Evolutionary conservation across 306 rosid genomes (phyloP), one percentile per base, ranked within the genome.

Genomic region (Malus sieversii): DNA sequence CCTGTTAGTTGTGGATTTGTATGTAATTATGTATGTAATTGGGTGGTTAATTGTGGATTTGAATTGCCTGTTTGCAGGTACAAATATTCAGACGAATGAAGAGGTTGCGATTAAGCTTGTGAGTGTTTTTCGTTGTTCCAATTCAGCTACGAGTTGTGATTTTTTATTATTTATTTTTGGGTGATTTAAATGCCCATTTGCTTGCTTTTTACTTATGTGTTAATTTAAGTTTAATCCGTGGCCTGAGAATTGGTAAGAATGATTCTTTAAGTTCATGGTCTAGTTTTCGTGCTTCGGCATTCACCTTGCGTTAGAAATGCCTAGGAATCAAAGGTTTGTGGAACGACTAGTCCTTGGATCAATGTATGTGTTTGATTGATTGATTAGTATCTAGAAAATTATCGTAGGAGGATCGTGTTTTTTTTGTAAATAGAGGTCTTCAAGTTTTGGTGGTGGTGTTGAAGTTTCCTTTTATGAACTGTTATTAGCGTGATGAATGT

Each of bases 81-180:
- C 94, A 71, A 91, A 94, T 84, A 87, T 90, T 74, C 98, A 90
- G 78, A 91, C 97, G n/a, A 91, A 91, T 48, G 97, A 94, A 72
- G 98, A 94, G 83, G 97, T 94, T 74, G 98, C 94, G 67, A 91
- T 94, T 86, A 94, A 94, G 93, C 96, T 94, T 64, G 98, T 94
- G 77, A 87, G 98, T 88, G 62, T 76, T 80, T 51, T 51, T 68
- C 35, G 33, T 59, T 20, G 19, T 59, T 29, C 40, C 62, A 44
- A 80, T 80, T 77, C 22, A 40, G 57, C 73, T 72, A 29, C 20
- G 19, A 32, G 13, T 75, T 83, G 35, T 19, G 42, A 35, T 22
- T 18, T 51, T 18, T 18, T 68, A 4, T 14, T 8, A 13, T 40
- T 48, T 59, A 35, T 3, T 18, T 44, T 19, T 44, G 30, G 58